phyloP scores from a whole-genome alignment of 176 grass and related monocot genomes.

The Elymus sibiricus region DNA sequence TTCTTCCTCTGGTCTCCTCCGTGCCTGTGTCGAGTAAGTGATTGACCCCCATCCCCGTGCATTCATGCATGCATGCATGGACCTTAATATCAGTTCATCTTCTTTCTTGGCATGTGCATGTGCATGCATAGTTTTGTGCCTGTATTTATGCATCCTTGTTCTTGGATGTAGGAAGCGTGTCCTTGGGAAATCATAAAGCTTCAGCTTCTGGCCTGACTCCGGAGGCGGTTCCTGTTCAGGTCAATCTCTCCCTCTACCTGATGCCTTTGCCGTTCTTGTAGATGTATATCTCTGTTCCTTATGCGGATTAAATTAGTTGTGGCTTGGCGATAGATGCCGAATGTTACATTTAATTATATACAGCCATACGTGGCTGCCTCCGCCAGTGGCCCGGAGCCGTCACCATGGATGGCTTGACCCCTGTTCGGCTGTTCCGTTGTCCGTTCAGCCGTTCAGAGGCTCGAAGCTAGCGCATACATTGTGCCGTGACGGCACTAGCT shows the following conservation, averaged over 20 bases:
- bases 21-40: conserved; percentile 66
- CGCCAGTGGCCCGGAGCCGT: background rate
- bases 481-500: background rate
- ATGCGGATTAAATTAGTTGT: background rate
- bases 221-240: conserved; percentile 28
- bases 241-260: conserved; percentile 3
- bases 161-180: conserved; percentile 42
- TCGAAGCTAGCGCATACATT: background rate
- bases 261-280: background rate
- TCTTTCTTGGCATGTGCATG: background rate
- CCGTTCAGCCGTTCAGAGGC: background rate
- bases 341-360: background rate
- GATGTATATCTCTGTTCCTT: background rate
- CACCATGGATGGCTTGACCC: background rate
- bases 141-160: background rate
- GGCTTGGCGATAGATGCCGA: background rate
- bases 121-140: too few species aligned
- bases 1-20: conserved; percentile 42
- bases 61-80: background rate
- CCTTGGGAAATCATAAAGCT: conserved; percentile 30
- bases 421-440: background rate
- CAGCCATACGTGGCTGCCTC: background rate
- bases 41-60: background rate
- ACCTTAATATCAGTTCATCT: background rate
- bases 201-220: background rate